Evolutionary conservation across 257 asterid genomes (phyloP).

Genomic region (Cordia subcordata): DNA sequence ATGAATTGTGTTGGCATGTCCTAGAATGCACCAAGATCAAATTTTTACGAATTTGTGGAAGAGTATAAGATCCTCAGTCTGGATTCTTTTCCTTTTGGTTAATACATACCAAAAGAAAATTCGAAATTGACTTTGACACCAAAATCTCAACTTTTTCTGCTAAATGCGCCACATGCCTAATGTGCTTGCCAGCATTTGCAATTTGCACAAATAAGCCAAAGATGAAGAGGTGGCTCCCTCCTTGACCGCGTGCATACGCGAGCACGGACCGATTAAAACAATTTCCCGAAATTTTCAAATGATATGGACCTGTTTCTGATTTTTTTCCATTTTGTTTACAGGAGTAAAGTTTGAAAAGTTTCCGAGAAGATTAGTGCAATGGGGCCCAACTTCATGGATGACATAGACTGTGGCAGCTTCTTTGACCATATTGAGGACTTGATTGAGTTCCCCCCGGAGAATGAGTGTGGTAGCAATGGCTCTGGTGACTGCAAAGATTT

Average conservation of each 20-base stretch:
- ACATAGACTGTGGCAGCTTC: constrained; percentile 71
- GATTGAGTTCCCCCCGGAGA: constrained; percentile 79
- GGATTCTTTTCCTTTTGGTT: constrained; percentile 10
- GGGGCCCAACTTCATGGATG: constrained; percentile 68
- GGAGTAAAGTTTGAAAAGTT: constrained; percentile 12
- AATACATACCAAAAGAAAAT: constrained; percentile 21
- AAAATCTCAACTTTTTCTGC: constrained; percentile 1
- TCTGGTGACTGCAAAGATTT: constrained; percentile 52
- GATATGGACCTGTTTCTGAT: neutral
- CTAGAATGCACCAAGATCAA: constrained; percentile 2
- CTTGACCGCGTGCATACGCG: neutral
- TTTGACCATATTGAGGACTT: constrained; percentile 92
- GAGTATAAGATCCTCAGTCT: constrained; percentile 15
- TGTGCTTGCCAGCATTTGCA: constrained; percentile 1
- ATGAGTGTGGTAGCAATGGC: constrained; percentile 42
- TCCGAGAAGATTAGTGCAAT: constrained; percentile 22
- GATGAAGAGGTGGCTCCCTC: neutral
- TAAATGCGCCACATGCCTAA: neutral
- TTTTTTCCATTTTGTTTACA: constrained; percentile 17
- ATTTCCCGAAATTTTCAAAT: neutral
- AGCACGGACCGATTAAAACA: neutral
- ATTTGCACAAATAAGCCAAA: constrained; percentile 6
- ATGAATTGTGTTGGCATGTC: constrained; percentile 30
- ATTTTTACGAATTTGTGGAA: neutral
- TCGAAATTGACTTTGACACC: constrained; percentile 13